phyloP scores from a whole-genome alignment of 2,329 filamentous ascomycete genomes.

The Pezicula carpinea region DNA sequence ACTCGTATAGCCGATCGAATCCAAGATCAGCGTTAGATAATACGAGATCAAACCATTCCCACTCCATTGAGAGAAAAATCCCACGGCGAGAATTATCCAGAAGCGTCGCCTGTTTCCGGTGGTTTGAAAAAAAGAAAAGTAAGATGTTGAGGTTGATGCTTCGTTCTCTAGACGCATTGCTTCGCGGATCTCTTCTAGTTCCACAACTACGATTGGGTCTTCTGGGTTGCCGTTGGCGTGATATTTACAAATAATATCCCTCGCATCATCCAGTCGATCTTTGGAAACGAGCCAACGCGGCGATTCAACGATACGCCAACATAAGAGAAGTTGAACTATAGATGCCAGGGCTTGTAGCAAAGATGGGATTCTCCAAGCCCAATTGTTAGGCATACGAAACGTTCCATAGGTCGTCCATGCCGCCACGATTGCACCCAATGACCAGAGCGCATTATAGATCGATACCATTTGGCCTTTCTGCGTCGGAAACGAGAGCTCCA shows the following conservation, averaged over 20 bases:
- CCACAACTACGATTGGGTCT: constrained; percentile 42
- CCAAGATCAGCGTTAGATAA: constrained; percentile 17
- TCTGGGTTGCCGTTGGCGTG: constrained; percentile 49
- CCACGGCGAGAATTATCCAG: constrained; percentile 14
- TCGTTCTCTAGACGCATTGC: constrained; percentile 14
- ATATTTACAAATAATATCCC: constrained; percentile 46
- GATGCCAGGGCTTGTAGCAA: constrained; percentile 14
- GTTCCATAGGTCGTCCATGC: constrained; percentile 39
- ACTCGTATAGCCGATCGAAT: constrained; percentile 16
- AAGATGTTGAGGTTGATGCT: constrained; percentile 31
- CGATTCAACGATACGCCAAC: constrained; percentile 37
- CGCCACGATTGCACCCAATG: constrained; percentile 35
- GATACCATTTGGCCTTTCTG: constrained; percentile 31
- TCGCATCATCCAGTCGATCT: constrained; percentile 45
- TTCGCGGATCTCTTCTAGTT: constrained; percentile 25
- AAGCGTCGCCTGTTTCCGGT: constrained; percentile 18
- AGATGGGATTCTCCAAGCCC: constrained; percentile 23
- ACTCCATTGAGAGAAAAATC: constrained; percentile 15
- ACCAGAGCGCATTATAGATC: constrained; percentile 31
- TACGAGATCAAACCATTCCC: constrained; percentile 22
- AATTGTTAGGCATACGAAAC: constrained; percentile 8
- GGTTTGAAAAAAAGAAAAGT: constrained; percentile 16
- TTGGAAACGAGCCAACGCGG: constrained; percentile 57
- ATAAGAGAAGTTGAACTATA: constrained; percentile 10
- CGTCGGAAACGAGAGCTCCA: constrained; percentile 31